Evolutionary conservation across 2,329 filamentous ascomycete genomes (phyloP).

Genomic region (Aspergillus novoparasiticus): DNA sequence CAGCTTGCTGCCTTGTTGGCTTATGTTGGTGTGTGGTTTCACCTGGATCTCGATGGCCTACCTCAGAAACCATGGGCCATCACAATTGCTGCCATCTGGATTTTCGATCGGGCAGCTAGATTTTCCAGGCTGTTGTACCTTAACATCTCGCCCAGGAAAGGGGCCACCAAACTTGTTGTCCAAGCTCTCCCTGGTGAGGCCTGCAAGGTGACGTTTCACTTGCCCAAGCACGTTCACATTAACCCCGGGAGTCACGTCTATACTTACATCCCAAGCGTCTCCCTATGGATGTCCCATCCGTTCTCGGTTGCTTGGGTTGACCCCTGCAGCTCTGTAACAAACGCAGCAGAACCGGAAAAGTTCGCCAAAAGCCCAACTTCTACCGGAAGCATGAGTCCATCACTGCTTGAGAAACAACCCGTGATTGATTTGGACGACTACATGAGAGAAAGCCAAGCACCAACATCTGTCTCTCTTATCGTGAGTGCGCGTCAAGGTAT

Average conservation of each 20-base stretch:
- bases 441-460: slow-evolving; percentile 25
- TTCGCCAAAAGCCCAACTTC: slow-evolving; percentile 17
- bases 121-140: slow-evolving; percentile 54
- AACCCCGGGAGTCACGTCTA: slow-evolving; percentile 62
- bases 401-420: slow-evolving; percentile 38
- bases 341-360: slow-evolving; percentile 20
- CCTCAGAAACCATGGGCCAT: slow-evolving; percentile 45
- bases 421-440: slow-evolving; percentile 26
- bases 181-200: slow-evolving; percentile 63
- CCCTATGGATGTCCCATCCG: slow-evolving; percentile 52
- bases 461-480: slow-evolving; percentile 57
- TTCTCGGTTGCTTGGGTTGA: slow-evolving; percentile 53
- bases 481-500: slow-evolving; percentile 65
- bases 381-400: slow-evolving; percentile 20
- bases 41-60: slow-evolving; percentile 45
- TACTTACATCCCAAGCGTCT: slow-evolving; percentile 58
- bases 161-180: slow-evolving; percentile 56
- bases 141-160: slow-evolving; percentile 54
- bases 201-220: slow-evolving; percentile 62
- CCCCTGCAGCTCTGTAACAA: slow-evolving; percentile 30
- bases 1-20: slow-evolving; percentile 48
- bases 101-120: slow-evolving; percentile 49
- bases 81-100: slow-evolving; percentile 42
- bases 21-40: slow-evolving; percentile 48
- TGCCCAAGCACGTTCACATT: slow-evolving; percentile 57